phyloP scores from a whole-genome alignment of 345 rosid species.

The Nephelium lappaceum region DNA sequence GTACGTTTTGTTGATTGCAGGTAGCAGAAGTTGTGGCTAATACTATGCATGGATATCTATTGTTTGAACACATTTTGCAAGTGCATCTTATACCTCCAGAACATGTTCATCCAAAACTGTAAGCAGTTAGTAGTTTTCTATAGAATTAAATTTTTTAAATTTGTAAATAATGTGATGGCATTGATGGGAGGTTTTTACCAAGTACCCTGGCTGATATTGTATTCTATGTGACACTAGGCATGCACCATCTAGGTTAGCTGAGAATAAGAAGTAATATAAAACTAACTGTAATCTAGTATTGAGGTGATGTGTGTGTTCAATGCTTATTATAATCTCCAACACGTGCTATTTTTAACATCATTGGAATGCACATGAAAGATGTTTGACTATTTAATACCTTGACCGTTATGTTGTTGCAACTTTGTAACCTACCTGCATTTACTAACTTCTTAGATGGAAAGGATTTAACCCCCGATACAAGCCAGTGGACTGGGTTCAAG shows the following conservation, averaged over 20 bases:
- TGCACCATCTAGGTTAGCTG: not conserved
- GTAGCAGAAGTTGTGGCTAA: conserved; percentile 97
- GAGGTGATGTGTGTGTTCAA: not conserved
- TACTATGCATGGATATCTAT: conserved; percentile 78
- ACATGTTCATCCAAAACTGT: conserved; percentile 83
- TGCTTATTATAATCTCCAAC: not conserved
- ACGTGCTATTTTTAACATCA: not conserved
- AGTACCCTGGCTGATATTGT: not conserved
- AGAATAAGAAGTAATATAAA: not conserved
- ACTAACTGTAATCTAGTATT: not conserved
- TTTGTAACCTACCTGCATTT: not conserved
- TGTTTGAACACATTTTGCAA: conserved; percentile 85
- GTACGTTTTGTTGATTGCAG: conserved; percentile 37
- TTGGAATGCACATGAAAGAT: not conserved
- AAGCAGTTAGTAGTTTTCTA: conserved; percentile 24
- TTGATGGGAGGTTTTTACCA: not conserved
- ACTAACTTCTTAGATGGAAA: conserved; percentile 61
- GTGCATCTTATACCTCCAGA: conserved; percentile 68
- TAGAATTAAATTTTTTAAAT: not conserved
- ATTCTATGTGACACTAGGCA: not conserved
- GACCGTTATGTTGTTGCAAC: not conserved
- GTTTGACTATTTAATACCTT: not conserved
- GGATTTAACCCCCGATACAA: conserved; percentile 58
- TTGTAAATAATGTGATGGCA: not conserved
- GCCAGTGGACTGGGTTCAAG: conserved; percentile 67